A percentile compares a stretch with the other conserved stretches of the same genome.
These are phyloP conservation scores for Rhizodiscina lignyota DNA, from an alignment of 495 filamentous ascomycete species.

Conservation along the genomic window DNA sequence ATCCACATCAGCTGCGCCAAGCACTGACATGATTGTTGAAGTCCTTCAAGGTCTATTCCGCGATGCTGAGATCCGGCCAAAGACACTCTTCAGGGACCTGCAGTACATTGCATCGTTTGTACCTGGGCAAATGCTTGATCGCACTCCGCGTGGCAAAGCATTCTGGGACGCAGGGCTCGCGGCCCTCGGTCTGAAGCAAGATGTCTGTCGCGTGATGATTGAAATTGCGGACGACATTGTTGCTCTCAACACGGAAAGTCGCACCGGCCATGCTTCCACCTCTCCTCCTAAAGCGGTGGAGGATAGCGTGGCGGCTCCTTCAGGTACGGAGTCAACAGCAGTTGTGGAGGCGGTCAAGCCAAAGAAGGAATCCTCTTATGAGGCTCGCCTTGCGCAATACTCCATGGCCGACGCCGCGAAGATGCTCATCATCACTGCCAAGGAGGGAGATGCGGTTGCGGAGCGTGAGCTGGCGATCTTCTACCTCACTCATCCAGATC, in stretches of 20 bases:
- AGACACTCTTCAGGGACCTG: conserved; percentile 84
- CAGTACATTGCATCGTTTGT: conserved; percentile 94
- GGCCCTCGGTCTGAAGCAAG: conserved; percentile 74
- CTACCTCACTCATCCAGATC: conserved; percentile 82
- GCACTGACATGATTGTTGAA: conserved; percentile 60
- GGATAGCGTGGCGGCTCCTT: conserved; percentile 8
- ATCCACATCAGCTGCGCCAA: conserved; percentile 19
- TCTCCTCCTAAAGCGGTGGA: conserved; percentile 6
- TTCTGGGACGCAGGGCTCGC: conserved; percentile 91
- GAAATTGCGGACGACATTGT: conserved; percentile 66
- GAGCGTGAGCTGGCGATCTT: conserved; percentile 88
- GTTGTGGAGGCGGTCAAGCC: background rate
- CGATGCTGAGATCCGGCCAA: conserved; percentile 60
- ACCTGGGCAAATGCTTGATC: conserved; percentile 61
- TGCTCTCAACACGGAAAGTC: conserved; percentile 34
- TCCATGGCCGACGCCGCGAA: conserved; percentile 70
- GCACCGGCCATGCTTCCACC: conserved; percentile 21
- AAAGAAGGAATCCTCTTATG: background rate
- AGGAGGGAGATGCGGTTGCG: conserved; percentile 83
- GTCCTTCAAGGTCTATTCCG: conserved; percentile 67
- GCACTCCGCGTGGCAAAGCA: conserved; percentile 73
- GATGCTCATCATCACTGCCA: conserved; percentile 90
- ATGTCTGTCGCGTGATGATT: conserved; percentile 81
- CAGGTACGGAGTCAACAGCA: background rate
- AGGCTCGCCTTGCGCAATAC: conserved; percentile 18